These are phyloP conservation scores for Cystobasidium slooffiae DNA, from an alignment of 1,284 basidiomycete genomes.

Conservation along the genomic window DNA sequence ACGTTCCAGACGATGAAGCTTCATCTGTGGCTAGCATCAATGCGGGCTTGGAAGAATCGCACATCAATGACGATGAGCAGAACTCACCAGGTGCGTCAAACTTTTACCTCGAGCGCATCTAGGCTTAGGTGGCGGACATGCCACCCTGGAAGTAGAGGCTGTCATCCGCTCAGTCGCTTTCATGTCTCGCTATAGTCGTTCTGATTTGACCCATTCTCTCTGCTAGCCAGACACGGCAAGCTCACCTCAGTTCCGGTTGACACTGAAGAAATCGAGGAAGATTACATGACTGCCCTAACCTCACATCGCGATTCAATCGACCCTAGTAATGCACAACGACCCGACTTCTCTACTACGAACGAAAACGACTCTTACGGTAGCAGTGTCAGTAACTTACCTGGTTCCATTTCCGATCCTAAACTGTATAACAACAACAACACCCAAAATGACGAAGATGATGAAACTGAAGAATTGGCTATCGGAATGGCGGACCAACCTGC, in stretches of 20 bases:
- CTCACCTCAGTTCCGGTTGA: conserved; percentile 9
- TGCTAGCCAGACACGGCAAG: conserved; percentile 12
- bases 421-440: not conserved
- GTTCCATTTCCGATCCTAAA: conserved; percentile 7
- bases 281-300: conserved; percentile 42
- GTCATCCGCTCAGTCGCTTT: not conserved
- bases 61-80: conserved; percentile 2
- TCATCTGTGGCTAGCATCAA: conserved; percentile 3
- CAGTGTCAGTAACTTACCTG: conserved; percentile 14
- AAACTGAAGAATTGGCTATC: conserved; percentile 33
- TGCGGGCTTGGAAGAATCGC: not conserved
- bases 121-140: not conserved
- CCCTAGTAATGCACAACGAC: conserved; percentile 7
- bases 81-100: conserved; percentile 4
- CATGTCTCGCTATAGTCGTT: not conserved
- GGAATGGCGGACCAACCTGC: conserved; percentile 28
- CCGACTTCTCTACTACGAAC: not conserved
- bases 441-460: conserved; percentile 27
- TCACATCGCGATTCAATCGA: conserved; percentile 40
- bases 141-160: not conserved
- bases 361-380: not conserved
- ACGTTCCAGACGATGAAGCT: conserved; percentile 30
- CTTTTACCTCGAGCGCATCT: too few relatives aligned
- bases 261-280: conserved; percentile 36
- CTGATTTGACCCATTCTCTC: conserved; percentile 18